These are phyloP conservation scores for Cladophialophora bantiana DNA, from an alignment of 2,329 filamentous ascomycete genomes.

Conservation along the genomic window DNA sequence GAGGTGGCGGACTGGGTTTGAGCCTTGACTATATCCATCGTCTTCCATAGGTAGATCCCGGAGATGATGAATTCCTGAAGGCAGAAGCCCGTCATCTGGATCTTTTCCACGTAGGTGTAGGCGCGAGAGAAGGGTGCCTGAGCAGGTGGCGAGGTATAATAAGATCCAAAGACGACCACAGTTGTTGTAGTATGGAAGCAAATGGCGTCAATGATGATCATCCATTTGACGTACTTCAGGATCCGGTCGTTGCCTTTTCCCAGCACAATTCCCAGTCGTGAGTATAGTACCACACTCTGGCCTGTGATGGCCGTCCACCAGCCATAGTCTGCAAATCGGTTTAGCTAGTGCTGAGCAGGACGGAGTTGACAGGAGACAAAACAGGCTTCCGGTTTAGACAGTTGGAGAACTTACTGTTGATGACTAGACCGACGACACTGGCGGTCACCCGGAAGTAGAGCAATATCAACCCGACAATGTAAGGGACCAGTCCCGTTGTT, in stretches of 20 bases:
- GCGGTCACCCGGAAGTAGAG: constrained; percentile 50
- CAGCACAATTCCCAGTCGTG: constrained; percentile 57
- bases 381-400: background rate
- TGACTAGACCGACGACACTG: constrained; percentile 37
- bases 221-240: constrained; percentile 51
- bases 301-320: constrained; percentile 58
- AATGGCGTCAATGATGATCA: constrained; percentile 56
- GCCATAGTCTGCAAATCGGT: constrained; percentile 44
- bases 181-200: constrained; percentile 53
- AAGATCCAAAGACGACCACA: constrained; percentile 52
- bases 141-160: constrained; percentile 40
- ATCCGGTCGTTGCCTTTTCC: constrained; percentile 38
- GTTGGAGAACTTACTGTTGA: constrained; percentile 41
- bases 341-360: background rate
- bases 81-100: constrained; percentile 64
- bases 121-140: constrained; percentile 42
- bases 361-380: background rate
- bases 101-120: constrained; percentile 59
- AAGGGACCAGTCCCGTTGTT: constrained; percentile 53
- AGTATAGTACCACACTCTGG: constrained; percentile 60
- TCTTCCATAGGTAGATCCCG: constrained; percentile 60
- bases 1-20: background rate
- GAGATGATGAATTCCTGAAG: constrained; percentile 56
- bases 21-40: constrained; percentile 57
- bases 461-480: constrained; percentile 56